Conservation (phyloP, 495 filamentous ascomycete species). For the Evansstolkia leycettana region DNA sequence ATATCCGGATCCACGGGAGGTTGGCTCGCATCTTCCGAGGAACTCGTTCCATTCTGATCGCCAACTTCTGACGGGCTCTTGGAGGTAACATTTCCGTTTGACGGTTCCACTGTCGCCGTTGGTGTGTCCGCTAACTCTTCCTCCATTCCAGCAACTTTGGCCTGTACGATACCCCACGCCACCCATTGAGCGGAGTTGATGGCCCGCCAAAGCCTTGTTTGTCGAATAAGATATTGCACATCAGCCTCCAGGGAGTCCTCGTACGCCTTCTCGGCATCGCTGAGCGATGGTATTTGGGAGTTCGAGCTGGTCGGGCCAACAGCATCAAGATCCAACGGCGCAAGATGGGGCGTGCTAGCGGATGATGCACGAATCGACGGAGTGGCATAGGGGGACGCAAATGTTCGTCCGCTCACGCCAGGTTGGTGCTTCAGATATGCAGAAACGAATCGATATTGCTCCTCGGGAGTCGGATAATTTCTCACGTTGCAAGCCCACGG, state of each 20-base stretch:
- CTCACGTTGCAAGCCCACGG: conserved; percentile 56
- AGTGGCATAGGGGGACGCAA: conserved; percentile 42
- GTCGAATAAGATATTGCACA: conserved; percentile 55
- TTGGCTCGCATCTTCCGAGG: conserved; percentile 3
- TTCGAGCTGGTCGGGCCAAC: conserved; percentile 8
- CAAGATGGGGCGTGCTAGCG: conserved; percentile 14
- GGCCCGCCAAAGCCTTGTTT: conserved; percentile 73
- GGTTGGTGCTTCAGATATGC: conserved; percentile 77
- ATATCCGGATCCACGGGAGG: conserved; percentile 11
- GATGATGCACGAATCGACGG: conserved; percentile 24
- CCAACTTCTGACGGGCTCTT: no score
- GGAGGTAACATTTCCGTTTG: no score
- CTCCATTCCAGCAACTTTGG: conserved; percentile 59
- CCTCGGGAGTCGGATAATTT: conserved; percentile 62
- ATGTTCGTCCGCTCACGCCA: conserved; percentile 34
- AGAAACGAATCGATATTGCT: conserved; percentile 73
- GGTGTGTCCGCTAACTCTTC: conserved; percentile 17
- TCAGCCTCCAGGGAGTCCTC: conserved; percentile 51
- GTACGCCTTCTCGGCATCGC: conserved; percentile 43
- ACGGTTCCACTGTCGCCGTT: not conserved
- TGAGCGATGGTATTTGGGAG: conserved; percentile 6
- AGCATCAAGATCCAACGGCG: conserved; percentile 24
- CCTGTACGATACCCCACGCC: conserved; percentile 93
- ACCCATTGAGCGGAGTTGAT: conserved; percentile 87
- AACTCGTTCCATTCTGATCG: conserved; percentile 1